These are phyloP conservation scores for Pythium guiyangense DNA, from an alignment of 352 stramenopile species.

Conservation along the genomic window DNA sequence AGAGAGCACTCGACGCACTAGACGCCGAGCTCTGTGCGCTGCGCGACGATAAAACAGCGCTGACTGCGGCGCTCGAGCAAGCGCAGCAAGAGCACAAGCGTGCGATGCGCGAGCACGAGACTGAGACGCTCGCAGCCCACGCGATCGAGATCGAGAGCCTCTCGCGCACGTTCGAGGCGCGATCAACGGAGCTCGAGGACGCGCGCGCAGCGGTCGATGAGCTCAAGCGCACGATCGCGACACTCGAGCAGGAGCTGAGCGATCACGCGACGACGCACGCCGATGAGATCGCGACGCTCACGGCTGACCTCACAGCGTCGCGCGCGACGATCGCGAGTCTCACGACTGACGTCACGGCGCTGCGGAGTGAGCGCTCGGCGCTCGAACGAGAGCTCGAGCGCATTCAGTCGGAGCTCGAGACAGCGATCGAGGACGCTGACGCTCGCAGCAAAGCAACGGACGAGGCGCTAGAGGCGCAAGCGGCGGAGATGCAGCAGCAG, in stretches of 20 bases:
- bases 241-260: conserved; percentile 36
- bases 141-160: conserved; percentile 36
- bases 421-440: not conserved
- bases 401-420: conserved; percentile 6
- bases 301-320: conserved; percentile 37
- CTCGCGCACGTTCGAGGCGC: conserved; percentile 32
- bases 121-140: conserved; percentile 24
- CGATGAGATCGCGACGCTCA: conserved; percentile 32
- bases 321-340: conserved; percentile 30
- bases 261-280: conserved; percentile 26
- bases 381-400: conserved; percentile 35
- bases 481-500: conserved; percentile 18
- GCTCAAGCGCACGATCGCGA: conserved; percentile 25
- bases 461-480: conserved; percentile 20
- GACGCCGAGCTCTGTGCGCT: conserved; percentile 33
- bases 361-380: conserved; percentile 30
- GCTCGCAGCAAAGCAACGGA: conserved; percentile 11
- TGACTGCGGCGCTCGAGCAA: conserved; percentile 41
- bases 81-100: conserved; percentile 36
- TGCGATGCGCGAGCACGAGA: conserved; percentile 26
- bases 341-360: conserved; percentile 24
- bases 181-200: conserved; percentile 36
- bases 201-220: conserved; percentile 26
- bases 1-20: conserved; percentile 40
- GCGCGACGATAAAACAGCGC: conserved; percentile 43